Base-by-base conservation (phyloP, 495 filamentous ascomycete genomes). In the Penicillium subrubescens region DNA sequence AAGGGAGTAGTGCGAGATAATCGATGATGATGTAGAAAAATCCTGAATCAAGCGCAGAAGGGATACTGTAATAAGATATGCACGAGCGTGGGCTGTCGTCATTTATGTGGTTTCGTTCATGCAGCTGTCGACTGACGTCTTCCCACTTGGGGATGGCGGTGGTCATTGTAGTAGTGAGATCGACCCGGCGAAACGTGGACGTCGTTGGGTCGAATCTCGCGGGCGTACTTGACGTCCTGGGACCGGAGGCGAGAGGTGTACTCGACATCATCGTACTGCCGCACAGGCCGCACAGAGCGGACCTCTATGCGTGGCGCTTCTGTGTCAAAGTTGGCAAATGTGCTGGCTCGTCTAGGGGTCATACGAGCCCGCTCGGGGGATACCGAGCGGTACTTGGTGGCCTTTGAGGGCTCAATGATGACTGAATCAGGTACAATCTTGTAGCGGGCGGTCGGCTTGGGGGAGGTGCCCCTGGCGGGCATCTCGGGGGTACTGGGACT, bases 401-500 rank as follows among this genome's bases (percentile, higher is more conserved):
- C 51, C 23, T 67, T 57, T 59, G 67, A 48, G 64, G 76, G 75
- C 55, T 81, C 79, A 41, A 79, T 67, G n/a, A 77, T 56, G 12
- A 75, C 63, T 8, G 70, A 63, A 6, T 77, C 75, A 2, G 68
- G 55, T 4, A 75, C 73, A 27, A 76, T 67, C 63, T 69, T 77
- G 67, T 79, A 79, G 50, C 75, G 78, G 27, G 73, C 62, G 10
- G 61, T 65, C 7, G 62, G 60, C 67, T 77, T 79, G 10, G 77
- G 72, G 0, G 76, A 71, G 51, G 60, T 64, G 35, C 70, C 64
- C 5, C 68, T 67, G 8, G 69, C 61, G 15, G 63, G 55, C 60
- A 77, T 74, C 27, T 82, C 79, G 14, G 81, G 75, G 0, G 79
- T 81, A 37, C 71, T 72, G 43, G 81, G 75, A 60, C 79, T 82